Base-by-base conservation (phyloP, 306 rosid genomes). In the Prosopis cineraria region DNA sequence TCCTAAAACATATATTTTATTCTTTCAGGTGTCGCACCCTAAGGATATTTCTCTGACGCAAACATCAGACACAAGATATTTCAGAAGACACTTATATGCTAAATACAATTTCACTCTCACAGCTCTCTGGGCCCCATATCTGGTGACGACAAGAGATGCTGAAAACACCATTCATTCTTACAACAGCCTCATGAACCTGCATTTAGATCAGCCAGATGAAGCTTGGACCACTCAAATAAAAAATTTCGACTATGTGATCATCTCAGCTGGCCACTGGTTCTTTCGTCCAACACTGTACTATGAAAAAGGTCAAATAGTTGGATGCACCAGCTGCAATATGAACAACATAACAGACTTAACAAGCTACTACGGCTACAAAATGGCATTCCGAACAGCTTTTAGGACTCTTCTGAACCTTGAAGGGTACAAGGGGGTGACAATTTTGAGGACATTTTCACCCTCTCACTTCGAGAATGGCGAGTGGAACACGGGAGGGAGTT, bases 261-360 rank as follows among this genome's bases (percentile, higher is more conserved):
- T 96, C 84, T 93, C 98, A 48, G 90, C 90, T 4, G 99, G 98
- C 20, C 98, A 93, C 11, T 96, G 99, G 99, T 96, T 96, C 85
- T 93, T 93, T 24, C 80, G 96, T 30, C 93, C 94, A 0, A 56
- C 83, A 10, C 34, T 90, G 36, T 79, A 75, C 79, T 78, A 90
- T 24, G 94, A 93, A 73, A 86, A 90, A 9, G 87, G 82, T 16
- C 69, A 40, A 8, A 79, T 87, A 14, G 74, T 87, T 6, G 98
- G 97, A 70, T 93, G 99, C 76, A 72, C 83, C 84, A 68, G 13
- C 37, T 96, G 98, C 81, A 80, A 78, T 1, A 66, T 24, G 17
- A 77, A 70, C 22, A 90, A 90, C 65, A 65, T 87, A 72, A 81
- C 88, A 50, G 80, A 79, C 3, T 69, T 91, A 5, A 19, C 75